Percentiles rank a stretch among this genome's conserved stretches.
Conservation (phyloP, 768 basidiomycete genomes). For the Gymnopilus junonius region DNA sequence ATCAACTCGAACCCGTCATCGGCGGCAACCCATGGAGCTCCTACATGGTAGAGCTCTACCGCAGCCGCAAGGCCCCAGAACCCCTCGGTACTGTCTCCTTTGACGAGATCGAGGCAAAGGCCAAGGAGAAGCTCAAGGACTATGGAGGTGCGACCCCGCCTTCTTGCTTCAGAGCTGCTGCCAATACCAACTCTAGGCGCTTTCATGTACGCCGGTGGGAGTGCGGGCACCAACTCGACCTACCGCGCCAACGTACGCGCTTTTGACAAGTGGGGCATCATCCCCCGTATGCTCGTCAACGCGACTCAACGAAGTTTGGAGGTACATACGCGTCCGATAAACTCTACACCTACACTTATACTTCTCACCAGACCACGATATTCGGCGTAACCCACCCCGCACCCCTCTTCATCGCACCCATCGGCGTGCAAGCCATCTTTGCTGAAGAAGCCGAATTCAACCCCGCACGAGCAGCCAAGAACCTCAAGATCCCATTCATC, state of each 20-base stretch:
- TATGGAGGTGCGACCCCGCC: constrained; percentile 45
- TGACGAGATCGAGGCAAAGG: constrained; percentile 69
- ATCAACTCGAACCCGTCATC: constrained; percentile 1
- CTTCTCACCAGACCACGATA: constrained; percentile 57
- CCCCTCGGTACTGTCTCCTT: constrained; percentile 65
- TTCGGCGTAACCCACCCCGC: constrained; percentile 67
- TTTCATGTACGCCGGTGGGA: constrained; percentile 79
- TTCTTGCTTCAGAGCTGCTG: not conserved
- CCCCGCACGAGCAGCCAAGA: constrained; percentile 65
- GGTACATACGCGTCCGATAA: constrained; percentile 37
- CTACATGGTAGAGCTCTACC: constrained; percentile 46
- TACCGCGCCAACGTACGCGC: constrained; percentile 67
- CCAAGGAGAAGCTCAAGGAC: constrained; percentile 64
- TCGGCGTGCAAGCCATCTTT: constrained; percentile 81
- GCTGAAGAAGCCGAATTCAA: constrained; percentile 75
- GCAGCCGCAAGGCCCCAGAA: constrained; percentile 39
- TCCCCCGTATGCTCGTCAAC: constrained; percentile 80
- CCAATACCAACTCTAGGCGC: constrained; percentile 44
- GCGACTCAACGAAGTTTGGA: constrained; percentile 61
- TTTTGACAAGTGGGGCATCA: constrained; percentile 69
- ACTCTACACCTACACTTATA: not conserved
- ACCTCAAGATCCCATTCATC: constrained; percentile 68
- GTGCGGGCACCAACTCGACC: constrained; percentile 74
- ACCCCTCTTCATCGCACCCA: constrained; percentile 71
- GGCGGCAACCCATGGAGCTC: constrained; percentile 39